Percentiles rank a stretch among this genome's conserved stretches.
Evolutionary conservation across 257 asterid species (phyloP).

Genomic region (Solanum megistacrolobum): DNA sequence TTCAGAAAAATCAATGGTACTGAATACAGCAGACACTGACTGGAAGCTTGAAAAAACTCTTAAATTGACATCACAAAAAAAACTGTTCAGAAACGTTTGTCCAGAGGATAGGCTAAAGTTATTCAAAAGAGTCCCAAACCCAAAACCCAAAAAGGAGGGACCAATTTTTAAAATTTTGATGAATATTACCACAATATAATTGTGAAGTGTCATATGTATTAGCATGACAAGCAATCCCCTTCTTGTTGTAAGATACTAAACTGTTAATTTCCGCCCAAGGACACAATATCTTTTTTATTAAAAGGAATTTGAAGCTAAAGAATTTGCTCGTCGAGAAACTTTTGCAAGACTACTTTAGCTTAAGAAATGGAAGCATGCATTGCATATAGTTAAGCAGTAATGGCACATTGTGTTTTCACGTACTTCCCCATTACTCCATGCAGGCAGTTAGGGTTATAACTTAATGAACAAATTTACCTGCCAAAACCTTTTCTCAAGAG

Average conservation of each 20-base stretch:
- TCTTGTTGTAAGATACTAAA: not conserved
- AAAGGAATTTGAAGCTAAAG: not conserved
- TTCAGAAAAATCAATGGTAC: not conserved
- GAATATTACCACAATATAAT: not conserved
- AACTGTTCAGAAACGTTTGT: not conserved
- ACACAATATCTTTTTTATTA: not conserved
- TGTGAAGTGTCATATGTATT: not conserved
- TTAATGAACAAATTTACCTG: slow-evolving; percentile 33
- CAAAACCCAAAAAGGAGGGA: not conserved
- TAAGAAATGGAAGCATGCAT: not conserved
- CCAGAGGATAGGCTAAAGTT: not conserved
- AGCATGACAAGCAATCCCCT: not conserved
- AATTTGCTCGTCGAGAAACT: not conserved
- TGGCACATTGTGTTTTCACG: not conserved
- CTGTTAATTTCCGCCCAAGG: not conserved
- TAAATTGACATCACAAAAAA: not conserved
- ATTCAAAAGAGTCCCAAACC: not conserved
- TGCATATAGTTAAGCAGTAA: not conserved
- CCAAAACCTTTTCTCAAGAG: slow-evolving; percentile 58
- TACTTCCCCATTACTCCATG: not conserved
- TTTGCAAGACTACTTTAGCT: not conserved
- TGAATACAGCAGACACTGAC: not conserved
- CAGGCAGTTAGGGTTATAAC: not conserved
- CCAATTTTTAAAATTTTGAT: not conserved
- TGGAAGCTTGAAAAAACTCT: not conserved